Conservation (phyloP, 1,284 basidiomycete genomes). For the Trichosporon sp. region DNA sequence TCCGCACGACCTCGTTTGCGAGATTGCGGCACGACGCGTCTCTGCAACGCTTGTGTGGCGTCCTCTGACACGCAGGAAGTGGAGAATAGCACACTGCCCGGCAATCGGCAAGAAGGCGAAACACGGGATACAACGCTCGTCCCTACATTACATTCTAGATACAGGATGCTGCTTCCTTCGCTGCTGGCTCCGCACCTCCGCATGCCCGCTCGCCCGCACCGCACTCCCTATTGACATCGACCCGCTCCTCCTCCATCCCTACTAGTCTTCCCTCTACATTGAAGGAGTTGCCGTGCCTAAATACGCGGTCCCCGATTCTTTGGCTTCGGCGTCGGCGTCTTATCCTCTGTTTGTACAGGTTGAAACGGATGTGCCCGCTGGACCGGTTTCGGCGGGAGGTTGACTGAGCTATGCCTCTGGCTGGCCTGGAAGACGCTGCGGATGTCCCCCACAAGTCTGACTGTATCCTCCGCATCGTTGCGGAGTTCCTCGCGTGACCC, state of each 20-base stretch:
- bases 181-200: background rate
- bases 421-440: background rate
- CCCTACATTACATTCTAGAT: slow-evolving; percentile 13
- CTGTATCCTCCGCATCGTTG: background rate
- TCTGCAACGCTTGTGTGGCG: background rate
- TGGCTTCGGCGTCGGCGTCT: background rate
- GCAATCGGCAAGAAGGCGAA: background rate
- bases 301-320: background rate
- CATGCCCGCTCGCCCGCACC: no score
- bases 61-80: background rate
- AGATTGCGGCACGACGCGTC: background rate
- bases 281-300: background rate
- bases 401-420: background rate
- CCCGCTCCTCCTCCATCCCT: background rate
- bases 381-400: background rate
- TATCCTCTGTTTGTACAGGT: background rate
- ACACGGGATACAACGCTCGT: slow-evolving; percentile 7
- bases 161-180: background rate
- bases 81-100: background rate
- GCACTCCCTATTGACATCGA: background rate
- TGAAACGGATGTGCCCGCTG: background rate
- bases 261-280: background rate
- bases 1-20: no score
- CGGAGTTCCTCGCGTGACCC: background rate
- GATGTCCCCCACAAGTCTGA: background rate